These are phyloP conservation scores for Torrubiella hemipterigena DNA, from an alignment of 2,329 filamentous ascomycete species.

Conservation along the genomic window DNA sequence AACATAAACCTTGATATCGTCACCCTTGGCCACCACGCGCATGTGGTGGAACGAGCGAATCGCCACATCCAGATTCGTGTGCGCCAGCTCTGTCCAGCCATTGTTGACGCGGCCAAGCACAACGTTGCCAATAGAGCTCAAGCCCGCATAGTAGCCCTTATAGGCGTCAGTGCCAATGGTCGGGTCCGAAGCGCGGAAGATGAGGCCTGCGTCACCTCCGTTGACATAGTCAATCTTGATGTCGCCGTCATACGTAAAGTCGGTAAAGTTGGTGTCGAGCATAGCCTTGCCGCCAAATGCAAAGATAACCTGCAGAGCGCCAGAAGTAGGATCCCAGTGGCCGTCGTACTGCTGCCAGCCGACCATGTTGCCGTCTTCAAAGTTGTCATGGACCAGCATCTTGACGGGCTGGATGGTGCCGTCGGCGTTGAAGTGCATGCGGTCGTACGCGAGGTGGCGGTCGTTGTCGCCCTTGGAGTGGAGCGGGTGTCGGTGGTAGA, in stretches of 20 bases:
- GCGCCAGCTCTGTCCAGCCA: slow-evolving; percentile 1
- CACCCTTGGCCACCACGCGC: slow-evolving; percentile 1
- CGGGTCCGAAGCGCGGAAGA: slow-evolving; percentile 20
- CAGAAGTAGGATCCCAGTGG: slow-evolving; percentile 7
- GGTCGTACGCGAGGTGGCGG: slow-evolving; percentile 33
- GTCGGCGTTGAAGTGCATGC: slow-evolving; percentile 31
- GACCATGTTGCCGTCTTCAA: slow-evolving; percentile 24
- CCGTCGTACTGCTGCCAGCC: slow-evolving; percentile 19
- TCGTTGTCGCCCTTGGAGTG: slow-evolving; percentile 32
- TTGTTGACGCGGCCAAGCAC: slow-evolving; percentile 11
- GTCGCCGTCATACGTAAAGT: slow-evolving; percentile 18
- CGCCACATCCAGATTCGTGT: not conserved
- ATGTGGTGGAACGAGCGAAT: slow-evolving; percentile 3
- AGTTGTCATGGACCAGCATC: slow-evolving; percentile 32
- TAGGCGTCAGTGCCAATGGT: slow-evolving; percentile 6
- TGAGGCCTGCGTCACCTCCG: slow-evolving; percentile 17
- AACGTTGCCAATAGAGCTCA: slow-evolving; percentile 14
- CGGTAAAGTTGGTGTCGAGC: slow-evolving; percentile 19
- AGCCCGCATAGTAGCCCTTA: slow-evolving; percentile 17
- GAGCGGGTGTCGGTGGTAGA: slow-evolving; percentile 31
- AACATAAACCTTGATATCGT: not conserved
- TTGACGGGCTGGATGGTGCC: slow-evolving; percentile 28
- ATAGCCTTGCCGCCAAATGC: slow-evolving; percentile 13
- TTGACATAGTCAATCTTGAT: slow-evolving; percentile 8
- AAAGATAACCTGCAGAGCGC: slow-evolving; percentile 11